Evolutionary conservation across 805 yeast species (phyloP), one percentile per base, ranked within the genome.

Genomic region (Osmozyma mogii): DNA sequence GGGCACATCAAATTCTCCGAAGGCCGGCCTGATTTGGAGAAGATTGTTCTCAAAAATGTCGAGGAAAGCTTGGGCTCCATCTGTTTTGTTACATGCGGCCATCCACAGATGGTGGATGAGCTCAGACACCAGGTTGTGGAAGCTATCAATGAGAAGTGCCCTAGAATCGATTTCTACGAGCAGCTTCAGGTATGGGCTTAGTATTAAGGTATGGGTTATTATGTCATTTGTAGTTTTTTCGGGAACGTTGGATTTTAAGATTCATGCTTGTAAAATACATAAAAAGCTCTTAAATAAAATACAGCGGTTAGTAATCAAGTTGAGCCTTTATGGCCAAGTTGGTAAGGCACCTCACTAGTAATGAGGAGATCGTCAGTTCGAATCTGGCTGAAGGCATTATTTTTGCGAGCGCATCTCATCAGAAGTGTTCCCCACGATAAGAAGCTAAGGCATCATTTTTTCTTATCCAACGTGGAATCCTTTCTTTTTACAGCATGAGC

Each of bases 11-110:
- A 27, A 2, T 42, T 49, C 34, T 30, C 26, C n/a, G 40, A 36
- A 5, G 50, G 46, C 22, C 58, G 81, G 40, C 83, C 84, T 1
- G 45, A 58, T 29, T 35, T 76, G 24, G 52, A 52, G 1, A 43
- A 45, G 3, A 34, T 73, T 3, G 58, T 76, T 0, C 24, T 18
- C 2, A 3, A 11, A 6, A 24, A 15, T 10, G 24, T 23, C 3
- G 24, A 29, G 6, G 32, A 25, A 9, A 29, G 41, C 8, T 13
- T 20, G 4, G 44, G 45, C 4, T 35, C 47, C 4, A 28, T 31
- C 2, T 41, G 45, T 4, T 11, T 33, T 12, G 15, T 31, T 10
- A 23, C 31, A 6, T 40, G 44, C 16, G 42, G 44, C 4, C 40
- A 31, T 12, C 33, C 40, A 5, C 18, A 7, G 8, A 32, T 40